Evolutionary conservation across 116 monocot genomes (phyloP), one percentile per base, ranked within the genome.

Genomic region (Phalaenopsis hybrid): DNA sequence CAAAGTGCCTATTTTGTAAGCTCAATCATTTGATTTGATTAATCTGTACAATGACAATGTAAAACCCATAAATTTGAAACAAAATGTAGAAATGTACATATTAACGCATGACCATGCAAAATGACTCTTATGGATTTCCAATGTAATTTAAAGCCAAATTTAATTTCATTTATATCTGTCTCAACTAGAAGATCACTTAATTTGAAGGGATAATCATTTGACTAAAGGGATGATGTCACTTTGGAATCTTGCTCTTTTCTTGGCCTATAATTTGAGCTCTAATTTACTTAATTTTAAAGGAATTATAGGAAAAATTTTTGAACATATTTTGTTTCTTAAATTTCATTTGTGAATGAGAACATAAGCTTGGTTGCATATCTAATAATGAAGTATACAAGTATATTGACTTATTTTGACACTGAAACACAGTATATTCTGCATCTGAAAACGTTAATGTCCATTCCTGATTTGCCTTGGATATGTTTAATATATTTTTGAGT

Each of bases 401-500:
- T 75, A 21, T 75, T 75, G 7, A 46, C 45, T 75, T 45, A n/a
- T 75, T 45, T 75, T 46, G 1, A n/a, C 37, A 9, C 11, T 72
- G 37, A 15, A 72, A n/a, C 5, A 16, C 16, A 13, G 37, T 75
- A 8, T 75, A n/a, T 75, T 75, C 21, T 75, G 2, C 46, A 8
- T 45, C n/a, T 75, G 75, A 33, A 20, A 75, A 45, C 4, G 2
- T 44, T 46, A 8, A 8, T 46, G 44, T 41, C 18, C 44, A 46
- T 33, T 75, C 45, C 8, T 46, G 75, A n/a, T 75, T 75, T 45
- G 6, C 13, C 15, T 50, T 49, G 4, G 31, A 50, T 51, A 77
- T 51, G 25, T 50, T 77, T 77, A 21, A 5, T 50, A 12, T 23
- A 77, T 13, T 50, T 74, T 75, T 77, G 77, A 77, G 52, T 79